These are phyloP conservation scores for Cyamopsis tetragonoloba DNA, from an alignment of 306 rosid species.

Conservation along the genomic window DNA sequence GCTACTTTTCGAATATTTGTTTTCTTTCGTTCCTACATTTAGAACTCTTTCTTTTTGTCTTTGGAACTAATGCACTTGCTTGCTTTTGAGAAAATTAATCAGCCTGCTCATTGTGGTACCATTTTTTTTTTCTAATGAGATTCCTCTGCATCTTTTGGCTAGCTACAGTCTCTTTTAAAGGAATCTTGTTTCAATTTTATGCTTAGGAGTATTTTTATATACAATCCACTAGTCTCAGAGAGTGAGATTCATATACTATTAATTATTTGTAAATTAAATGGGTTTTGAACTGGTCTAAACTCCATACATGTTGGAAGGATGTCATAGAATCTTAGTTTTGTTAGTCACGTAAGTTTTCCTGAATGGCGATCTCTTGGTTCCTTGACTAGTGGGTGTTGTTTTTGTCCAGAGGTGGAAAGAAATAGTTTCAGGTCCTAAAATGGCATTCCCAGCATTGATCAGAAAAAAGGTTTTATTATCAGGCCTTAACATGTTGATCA, in stretches of 20 bases:
- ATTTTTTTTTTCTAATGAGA: neutral
- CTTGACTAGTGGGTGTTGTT: neutral
- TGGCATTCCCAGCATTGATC: neutral
- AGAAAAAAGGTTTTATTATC: neutral
- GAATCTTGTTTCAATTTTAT: neutral
- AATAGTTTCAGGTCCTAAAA: neutral
- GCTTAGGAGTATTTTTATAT: neutral
- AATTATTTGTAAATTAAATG: constrained; percentile 9
- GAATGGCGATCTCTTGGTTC: neutral
- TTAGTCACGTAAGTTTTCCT: neutral
- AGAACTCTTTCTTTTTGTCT: neutral
- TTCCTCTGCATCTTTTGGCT: neutral
- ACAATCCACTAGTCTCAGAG: neutral
- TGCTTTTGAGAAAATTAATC: constrained; percentile 3
- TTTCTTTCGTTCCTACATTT: neutral
- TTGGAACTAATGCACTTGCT: neutral
- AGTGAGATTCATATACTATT: neutral
- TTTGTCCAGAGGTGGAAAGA: neutral
- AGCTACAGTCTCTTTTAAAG: neutral
- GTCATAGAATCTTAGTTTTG: constrained; percentile 6
- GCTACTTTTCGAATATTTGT: neutral
- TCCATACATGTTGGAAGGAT: neutral
- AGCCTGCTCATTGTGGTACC: neutral
- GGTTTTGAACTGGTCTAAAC: constrained; percentile 5
- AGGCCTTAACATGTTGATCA: neutral